Conservation (phyloP, 75 land plant species). For the Selaginella tamariscina region DNA sequence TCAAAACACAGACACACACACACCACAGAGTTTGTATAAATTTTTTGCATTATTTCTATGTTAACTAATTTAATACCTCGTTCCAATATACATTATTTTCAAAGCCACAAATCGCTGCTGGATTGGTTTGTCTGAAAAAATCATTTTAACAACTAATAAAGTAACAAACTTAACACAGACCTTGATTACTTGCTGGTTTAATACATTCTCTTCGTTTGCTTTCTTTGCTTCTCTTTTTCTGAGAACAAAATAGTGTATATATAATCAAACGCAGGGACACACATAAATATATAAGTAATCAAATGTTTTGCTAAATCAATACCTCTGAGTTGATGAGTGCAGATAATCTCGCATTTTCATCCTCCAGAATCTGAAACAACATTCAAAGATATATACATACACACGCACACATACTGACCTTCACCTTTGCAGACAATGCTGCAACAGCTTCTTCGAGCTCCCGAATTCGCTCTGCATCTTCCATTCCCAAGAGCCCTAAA, state of each 20-base stretch:
- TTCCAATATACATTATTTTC: constrained; percentile 64
- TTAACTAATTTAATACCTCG: too few species aligned
- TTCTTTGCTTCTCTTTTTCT: not conserved
- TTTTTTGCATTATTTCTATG: too few species aligned
- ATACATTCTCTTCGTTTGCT: too few species aligned
- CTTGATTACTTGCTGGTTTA: too few species aligned
- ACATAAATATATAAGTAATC: too few species aligned
- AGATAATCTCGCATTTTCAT: constrained; percentile 27
- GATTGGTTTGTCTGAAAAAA: not conserved
- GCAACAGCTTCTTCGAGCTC: not conserved
- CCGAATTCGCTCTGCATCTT: not conserved
- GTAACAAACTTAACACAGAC: too few species aligned
- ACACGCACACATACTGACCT: not conserved
- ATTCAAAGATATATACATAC: not conserved
- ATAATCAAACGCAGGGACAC: too few species aligned
- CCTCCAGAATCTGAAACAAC: constrained; percentile 29
- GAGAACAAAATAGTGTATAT: not conserved
- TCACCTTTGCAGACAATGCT: not conserved
- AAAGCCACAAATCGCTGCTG: constrained; percentile 46
- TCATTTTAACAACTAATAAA: not conserved
- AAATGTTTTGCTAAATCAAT: too few species aligned
- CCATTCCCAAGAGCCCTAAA: not conserved
- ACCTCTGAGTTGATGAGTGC: too few species aligned
- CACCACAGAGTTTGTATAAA: too few species aligned
- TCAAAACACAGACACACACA: too few species aligned